Evolutionary conservation across 2,329 filamentous ascomycete genomes (phyloP), one percentile per base, ranked within the genome.

Genomic region (Nigrospora sphaerica): DNA sequence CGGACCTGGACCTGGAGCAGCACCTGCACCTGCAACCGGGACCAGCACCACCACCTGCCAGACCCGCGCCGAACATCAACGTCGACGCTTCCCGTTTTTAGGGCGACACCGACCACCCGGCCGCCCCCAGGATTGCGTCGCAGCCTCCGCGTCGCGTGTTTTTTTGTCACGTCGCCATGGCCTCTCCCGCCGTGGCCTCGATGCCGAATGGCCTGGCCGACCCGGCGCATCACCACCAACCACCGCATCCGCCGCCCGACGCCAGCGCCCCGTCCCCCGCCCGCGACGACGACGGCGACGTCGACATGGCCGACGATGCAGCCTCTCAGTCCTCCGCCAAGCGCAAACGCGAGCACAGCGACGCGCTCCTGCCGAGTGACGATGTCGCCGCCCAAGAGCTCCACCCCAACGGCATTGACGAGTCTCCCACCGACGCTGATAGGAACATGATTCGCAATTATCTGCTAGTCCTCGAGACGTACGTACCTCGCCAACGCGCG

Each of bases 291-390:
- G 17, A 46, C 48, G 19, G 48, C 55, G 46, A 49, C 55, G 43
- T 52, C 35, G 46, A 52, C 38, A 47, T 46, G 39, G 41, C 49
- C 48, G 45, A 46, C 45, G 56, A 58, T 28, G 31, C 49, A 40
- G 54, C 57, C 53, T 44, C 42, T 7, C 60, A 56, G 46, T 55
- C 52, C 35, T 51, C 58, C 18, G 51, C 51, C 44, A 63, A 63
- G 58, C 61, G 61, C 56, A 63, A 63, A 57, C 61, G 60, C 52
- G 61, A 62, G 47, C 48, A 51, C 17, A 54, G 50, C 49, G 53
- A 36, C 48, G 49, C 31, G 54, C 53, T 6, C 17, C 55, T 48
- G 39, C 47, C 48, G 40, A 56, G 56, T 46, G 50, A 51, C 23
- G 38, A 49, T 13, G 40, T 42, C 34, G 19, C 37, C 39, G 49